phyloP scores from a whole-genome alignment of 345 rosid species.

The Aegle marmelos region DNA sequence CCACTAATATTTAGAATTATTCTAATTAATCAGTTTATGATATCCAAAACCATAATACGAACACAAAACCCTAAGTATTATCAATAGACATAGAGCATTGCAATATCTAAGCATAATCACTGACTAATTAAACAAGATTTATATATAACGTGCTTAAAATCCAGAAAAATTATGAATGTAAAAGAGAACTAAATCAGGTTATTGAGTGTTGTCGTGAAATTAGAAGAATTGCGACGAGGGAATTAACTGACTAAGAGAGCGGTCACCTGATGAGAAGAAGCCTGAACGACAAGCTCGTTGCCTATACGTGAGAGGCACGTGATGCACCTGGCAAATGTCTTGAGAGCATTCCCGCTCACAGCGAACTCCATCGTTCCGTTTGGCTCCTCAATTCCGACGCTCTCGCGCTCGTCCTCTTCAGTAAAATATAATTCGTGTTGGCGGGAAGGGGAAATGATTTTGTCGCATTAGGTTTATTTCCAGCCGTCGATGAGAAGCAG shows the following conservation, averaged over 20 bases:
- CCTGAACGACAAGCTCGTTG: constrained; percentile 80
- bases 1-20: background rate
- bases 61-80: background rate
- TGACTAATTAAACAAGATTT: background rate
- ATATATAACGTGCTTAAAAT: background rate
- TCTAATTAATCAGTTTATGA: background rate
- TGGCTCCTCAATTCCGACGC: background rate
- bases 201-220: background rate
- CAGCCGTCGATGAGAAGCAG: background rate
- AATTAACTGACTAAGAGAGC: background rate
- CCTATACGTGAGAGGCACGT: constrained; percentile 78
- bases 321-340: constrained; percentile 72
- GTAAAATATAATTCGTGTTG: background rate
- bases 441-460: constrained; percentile 16
- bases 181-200: constrained; percentile 11
- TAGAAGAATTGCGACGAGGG: background rate
- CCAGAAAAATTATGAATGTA: background rate
- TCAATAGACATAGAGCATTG: background rate
- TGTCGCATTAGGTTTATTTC: background rate
- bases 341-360: constrained; percentile 72
- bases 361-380: constrained; percentile 60
- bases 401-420: background rate
- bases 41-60: background rate
- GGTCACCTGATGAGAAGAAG: constrained; percentile 66
- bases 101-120: background rate